Evolutionary conservation across 2,329 filamentous ascomycete species (phyloP), one percentile per base, ranked within the genome.

Genomic region (Aulographum hederae): DNA sequence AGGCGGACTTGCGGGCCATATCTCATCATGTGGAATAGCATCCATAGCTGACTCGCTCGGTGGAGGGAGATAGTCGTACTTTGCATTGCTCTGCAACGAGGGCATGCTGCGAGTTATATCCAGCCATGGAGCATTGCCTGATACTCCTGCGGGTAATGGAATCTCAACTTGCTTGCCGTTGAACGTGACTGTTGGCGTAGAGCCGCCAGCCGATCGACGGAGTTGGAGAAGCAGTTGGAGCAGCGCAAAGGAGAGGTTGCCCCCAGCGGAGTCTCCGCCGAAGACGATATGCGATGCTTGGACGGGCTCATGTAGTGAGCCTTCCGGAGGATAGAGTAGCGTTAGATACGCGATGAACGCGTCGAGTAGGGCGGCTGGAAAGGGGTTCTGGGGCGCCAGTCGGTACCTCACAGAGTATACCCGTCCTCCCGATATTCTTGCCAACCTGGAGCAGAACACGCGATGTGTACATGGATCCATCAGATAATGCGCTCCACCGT

Each of bases 211-310:
- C 13, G 43, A 45, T 19, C 59, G 57, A 33, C 60, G 56, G 11
- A 85, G 55, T 34, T 82, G 67, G 2, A 85, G 60, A 2, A 86
- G 43, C 0, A 77, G 60, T 46, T 81, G 77, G 1, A 78, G 57
- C 0, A 89, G 61, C 1, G 69, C 65, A 11, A 81, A 60, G 11
- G 60, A 54, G 26, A 86, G 65, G 41, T 78, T 78, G 2, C 77
- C 80, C 11, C 81, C 80, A 3, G 81, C 79, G 35, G 69, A 76
- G 46, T 89, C 80, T 25, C 80, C 80, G 2, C 66, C 63, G 41
- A 89, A 58, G 6, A 84, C 69, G 26, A 89, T 73, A 34, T 80
- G 60, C 26, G 61, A 56, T 0, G 80, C 61, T 4, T 61, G 54
- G 2, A 86, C 66, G 2, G 78, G 57, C 11, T 64, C 58, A 47